phyloP scores from a whole-genome alignment of 2,329 filamentous ascomycete species.

The Berkeleyomyces rouxiae region DNA sequence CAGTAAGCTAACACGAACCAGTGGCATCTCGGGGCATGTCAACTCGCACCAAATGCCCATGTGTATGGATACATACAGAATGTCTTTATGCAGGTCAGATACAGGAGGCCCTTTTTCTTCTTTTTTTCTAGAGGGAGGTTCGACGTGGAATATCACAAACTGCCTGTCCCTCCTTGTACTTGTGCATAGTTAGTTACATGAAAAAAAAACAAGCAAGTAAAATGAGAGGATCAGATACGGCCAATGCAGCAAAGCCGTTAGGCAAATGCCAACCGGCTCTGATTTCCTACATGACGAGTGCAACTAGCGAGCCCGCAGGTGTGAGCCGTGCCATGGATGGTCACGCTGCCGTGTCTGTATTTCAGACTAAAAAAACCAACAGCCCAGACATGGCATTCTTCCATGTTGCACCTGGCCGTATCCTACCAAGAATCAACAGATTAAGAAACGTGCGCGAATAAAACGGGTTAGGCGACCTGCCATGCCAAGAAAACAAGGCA shows the following conservation, averaged over 20 bases:
- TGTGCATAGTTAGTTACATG: neutral
- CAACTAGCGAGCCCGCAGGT: neutral
- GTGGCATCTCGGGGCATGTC: too few relatives aligned
- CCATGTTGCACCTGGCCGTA: too few relatives aligned
- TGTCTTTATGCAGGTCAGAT: neutral
- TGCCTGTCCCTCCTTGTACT: too few relatives aligned
- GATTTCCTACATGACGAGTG: neutral
- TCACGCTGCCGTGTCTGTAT: too few relatives aligned
- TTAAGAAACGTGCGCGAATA: neutral
- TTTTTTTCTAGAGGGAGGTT: neutral
- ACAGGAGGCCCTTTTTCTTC: neutral
- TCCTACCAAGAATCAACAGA: too few relatives aligned
- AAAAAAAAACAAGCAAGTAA: neutral
- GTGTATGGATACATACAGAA: too few relatives aligned
- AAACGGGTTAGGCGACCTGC: neutral
- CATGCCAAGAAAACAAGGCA: neutral
- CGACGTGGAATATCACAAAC: neutral
- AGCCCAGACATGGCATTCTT: too few relatives aligned
- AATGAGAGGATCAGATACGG: neutral
- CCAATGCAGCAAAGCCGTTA: neutral
- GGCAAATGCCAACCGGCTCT: neutral
- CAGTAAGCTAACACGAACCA: too few relatives aligned
- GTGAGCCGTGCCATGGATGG: neutral
- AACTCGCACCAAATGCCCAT: too few relatives aligned
- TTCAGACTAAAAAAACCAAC: too few relatives aligned